Base-by-base conservation (phyloP, 768 basidiomycete genomes). In the Pleurotus platypus region DNA sequence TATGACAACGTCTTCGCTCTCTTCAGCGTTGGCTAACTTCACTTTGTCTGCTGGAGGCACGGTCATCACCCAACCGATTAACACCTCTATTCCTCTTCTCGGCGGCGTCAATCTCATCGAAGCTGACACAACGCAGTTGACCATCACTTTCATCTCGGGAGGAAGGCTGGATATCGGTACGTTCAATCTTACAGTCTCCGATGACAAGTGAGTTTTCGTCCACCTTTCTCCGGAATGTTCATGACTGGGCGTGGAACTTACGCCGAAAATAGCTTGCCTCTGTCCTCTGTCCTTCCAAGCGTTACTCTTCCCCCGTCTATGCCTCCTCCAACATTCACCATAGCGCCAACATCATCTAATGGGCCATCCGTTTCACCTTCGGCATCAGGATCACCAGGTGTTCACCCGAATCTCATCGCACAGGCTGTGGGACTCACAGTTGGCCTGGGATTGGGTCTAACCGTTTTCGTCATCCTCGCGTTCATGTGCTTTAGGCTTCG, bases 11-110 rank as follows among this genome's bases (percentile, higher is more conserved):
- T 76, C 78, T 1, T 51, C 70, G 11, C 60, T 65, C 1, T 82
- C 83, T 4, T 82, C 80, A 57, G 81, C 83, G 2, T 78, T 75
- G 16, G 69, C 79, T 57, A 83, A 84, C 58, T 67, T 85, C 37
- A 81, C 82, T 1, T 58, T 81, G 27, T 76, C 79, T 4, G 70
- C 77, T n/a, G 65, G 73, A 45, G 66, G 61, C 13, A 63, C 58
- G 2, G 62, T 71, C 2, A 61, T 77, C 43, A 73, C 70, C 0
- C 58, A 61, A 5, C n/a, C 62, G 18, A 70, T 82, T 48, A 72
- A 81, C 60, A 75, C 81, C 0, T 70, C 75, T 6, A 65, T 75
- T 30, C 70, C 67, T 20, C 64, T 72, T 24, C 71, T 77, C 24
- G 62, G 68, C 24, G 69, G 79, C 20, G 62, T 79, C 1, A 62